Evolutionary conservation across 768 basidiomycete species (phyloP).

Genomic region (Brasilioporus rufonigricans): DNA sequence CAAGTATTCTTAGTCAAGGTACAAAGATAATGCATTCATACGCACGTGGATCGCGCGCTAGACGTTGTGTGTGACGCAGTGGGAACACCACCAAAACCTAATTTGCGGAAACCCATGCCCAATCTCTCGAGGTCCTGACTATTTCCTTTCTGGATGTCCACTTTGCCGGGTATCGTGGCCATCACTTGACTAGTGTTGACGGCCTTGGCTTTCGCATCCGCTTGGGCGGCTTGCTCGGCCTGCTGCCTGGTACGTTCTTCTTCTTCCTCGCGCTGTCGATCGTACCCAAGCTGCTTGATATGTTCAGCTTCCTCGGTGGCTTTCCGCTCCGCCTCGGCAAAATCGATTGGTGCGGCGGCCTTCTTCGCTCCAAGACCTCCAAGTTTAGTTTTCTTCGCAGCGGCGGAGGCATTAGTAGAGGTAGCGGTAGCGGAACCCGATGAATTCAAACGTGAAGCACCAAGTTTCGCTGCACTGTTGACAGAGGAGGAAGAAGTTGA

Average conservation of each 20-base stretch:
- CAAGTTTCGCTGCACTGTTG: slow-evolving; percentile 37
- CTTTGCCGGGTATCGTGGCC: slow-evolving; percentile 26
- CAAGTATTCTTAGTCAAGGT: background rate
- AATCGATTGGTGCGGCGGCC: slow-evolving; percentile 78
- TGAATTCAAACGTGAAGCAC: slow-evolving; percentile 42
- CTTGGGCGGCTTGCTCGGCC: slow-evolving; percentile 44
- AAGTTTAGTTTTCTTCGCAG: slow-evolving; percentile 63
- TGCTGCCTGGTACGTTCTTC: slow-evolving; percentile 72
- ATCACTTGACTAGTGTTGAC: slow-evolving; percentile 24
- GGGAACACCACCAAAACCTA: slow-evolving; percentile 86
- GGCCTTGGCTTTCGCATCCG: slow-evolving; percentile 30
- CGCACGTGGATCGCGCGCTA: slow-evolving; percentile 41
- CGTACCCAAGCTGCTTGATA: slow-evolving; percentile 89
- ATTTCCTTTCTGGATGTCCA: slow-evolving; percentile 38
- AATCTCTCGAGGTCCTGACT: slow-evolving; percentile 53
- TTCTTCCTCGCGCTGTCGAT: slow-evolving; percentile 78
- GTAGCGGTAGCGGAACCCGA: slow-evolving; percentile 34
- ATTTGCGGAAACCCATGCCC: slow-evolving; percentile 70
- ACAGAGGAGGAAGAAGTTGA: slow-evolving; percentile 38
- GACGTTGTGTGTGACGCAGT: slow-evolving; percentile 53
- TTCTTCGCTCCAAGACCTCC: slow-evolving; percentile 87
- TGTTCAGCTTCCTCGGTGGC: slow-evolving; percentile 92
- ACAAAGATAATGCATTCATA: background rate
- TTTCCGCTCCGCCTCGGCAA: slow-evolving; percentile 90
- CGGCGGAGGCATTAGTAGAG: slow-evolving; percentile 30